phyloP scores from a whole-genome alignment of 2,329 filamentous ascomycete species.

The Lomentospora prolificans region DNA sequence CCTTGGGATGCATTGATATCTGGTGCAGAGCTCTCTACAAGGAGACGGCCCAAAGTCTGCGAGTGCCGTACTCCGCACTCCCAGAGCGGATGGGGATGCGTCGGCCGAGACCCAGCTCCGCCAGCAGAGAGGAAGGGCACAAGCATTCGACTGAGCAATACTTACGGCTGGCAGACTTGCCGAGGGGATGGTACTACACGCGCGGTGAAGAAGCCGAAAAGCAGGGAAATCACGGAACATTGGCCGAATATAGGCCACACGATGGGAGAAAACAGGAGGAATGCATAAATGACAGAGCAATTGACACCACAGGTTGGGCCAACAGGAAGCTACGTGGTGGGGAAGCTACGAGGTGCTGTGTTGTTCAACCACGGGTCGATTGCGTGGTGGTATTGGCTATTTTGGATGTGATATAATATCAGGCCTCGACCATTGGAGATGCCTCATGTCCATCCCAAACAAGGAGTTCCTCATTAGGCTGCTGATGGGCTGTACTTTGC shows the following conservation, averaged over 20 bases:
- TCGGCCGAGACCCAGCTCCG: background rate
- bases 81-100: background rate
- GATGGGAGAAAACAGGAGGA: background rate
- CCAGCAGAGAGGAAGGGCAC: background rate
- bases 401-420: background rate
- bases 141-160: background rate
- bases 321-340: background rate
- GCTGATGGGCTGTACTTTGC: background rate
- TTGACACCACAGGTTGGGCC: background rate
- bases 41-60: background rate
- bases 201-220: background rate
- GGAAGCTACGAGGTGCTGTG: background rate
- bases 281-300: background rate
- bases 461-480: background rate
- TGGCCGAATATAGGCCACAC: background rate
- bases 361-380: background rate
- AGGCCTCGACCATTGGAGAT: background rate
- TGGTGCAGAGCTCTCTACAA: background rate
- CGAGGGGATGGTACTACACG: background rate
- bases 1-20: too few relatives aligned
- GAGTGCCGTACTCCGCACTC: background rate
- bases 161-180: background rate
- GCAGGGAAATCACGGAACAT: slow-evolving; percentile 2
- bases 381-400: background rate
- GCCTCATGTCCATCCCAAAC: too few relatives aligned